These are phyloP conservation scores for Dryas integrifolia DNA, from an alignment of 331 rosid species.

Conservation along the genomic window DNA sequence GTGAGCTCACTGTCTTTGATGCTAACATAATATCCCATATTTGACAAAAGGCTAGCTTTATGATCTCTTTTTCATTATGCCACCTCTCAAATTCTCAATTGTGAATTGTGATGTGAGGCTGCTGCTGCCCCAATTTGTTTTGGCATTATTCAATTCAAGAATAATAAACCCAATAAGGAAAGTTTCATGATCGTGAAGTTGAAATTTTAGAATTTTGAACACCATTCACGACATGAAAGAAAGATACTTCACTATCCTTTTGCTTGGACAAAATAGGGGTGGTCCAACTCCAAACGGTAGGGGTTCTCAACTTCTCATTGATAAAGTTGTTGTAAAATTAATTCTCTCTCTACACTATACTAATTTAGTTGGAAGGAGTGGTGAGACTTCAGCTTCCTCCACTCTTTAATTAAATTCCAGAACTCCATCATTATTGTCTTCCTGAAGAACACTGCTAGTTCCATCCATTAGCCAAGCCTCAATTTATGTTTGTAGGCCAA, in stretches of 20 bases:
- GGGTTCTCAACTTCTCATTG: background rate
- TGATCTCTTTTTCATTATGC: conserved; percentile 6
- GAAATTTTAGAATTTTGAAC: background rate
- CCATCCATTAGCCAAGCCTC: too few species aligned
- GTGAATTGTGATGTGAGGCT: background rate
- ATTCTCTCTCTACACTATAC: too few species aligned
- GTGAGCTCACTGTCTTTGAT: background rate
- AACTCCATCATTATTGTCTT: too few species aligned
- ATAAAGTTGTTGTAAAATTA: too few species aligned
- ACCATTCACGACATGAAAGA: background rate
- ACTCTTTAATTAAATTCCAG: too few species aligned
- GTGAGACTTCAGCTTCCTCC: too few species aligned
- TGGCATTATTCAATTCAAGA: conserved; percentile 6
- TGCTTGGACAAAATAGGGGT: background rate
- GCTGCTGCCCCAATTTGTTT: background rate
- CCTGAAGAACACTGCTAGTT: too few species aligned
- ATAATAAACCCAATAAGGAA: conserved; percentile 11
- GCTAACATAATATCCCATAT: background rate
- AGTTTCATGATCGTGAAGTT: background rate
- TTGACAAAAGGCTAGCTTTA: background rate
- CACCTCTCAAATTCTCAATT: background rate
- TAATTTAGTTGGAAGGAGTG: too few species aligned
- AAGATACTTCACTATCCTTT: background rate
- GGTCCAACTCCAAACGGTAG: too few species aligned
- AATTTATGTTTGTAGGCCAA: too few species aligned